Percentiles rank a stretch among this genome's conserved stretches.
Conservation (phyloP, 2,329 filamentous ascomycete genomes). For the Onygenales sp. region DNA sequence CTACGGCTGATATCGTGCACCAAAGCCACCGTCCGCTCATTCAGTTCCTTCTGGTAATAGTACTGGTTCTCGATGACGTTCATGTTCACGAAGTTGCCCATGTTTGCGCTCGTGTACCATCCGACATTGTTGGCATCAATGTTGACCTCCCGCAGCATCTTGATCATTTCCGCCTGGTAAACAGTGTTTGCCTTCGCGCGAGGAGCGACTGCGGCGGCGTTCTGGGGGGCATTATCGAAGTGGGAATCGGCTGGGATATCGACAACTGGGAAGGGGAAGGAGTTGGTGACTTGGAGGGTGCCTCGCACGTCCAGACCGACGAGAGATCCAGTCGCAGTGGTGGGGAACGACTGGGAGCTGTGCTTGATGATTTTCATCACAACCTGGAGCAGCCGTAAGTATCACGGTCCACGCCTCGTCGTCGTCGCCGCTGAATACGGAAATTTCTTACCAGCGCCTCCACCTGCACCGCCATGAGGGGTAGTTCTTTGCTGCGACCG, state of each 20-base stretch:
- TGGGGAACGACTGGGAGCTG: conserved; percentile 78
- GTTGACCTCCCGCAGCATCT: conserved; percentile 92
- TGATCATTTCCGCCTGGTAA: conserved; percentile 96
- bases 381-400: conserved; percentile 47
- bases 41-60: conserved; percentile 88
- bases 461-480: conserved; percentile 82
- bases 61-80: conserved; percentile 97
- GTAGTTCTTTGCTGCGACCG: conserved; percentile 49
- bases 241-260: conserved; percentile 63
- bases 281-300: conserved; percentile 83
- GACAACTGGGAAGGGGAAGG: conserved; percentile 82
- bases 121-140: conserved; percentile 96
- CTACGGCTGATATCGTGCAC: conserved; percentile 95
- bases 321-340: conserved; percentile 77
- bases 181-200: conserved; percentile 79
- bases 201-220: conserved; percentile 75
- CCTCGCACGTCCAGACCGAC: conserved; percentile 85
- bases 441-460: conserved; percentile 68
- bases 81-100: conserved; percentile 95
- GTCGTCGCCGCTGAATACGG: conserved; percentile 12
- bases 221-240: conserved; percentile 58
- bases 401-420: conserved; percentile 4
- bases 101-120: conserved; percentile 97
- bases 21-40: conserved; percentile 76
- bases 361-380: conserved; percentile 99